Percentiles rank a stretch among this genome's conserved stretches.
These are phyloP conservation scores for Albizia julibrissin DNA, from an alignment of 306 rosid species.

Conservation along the genomic window DNA sequence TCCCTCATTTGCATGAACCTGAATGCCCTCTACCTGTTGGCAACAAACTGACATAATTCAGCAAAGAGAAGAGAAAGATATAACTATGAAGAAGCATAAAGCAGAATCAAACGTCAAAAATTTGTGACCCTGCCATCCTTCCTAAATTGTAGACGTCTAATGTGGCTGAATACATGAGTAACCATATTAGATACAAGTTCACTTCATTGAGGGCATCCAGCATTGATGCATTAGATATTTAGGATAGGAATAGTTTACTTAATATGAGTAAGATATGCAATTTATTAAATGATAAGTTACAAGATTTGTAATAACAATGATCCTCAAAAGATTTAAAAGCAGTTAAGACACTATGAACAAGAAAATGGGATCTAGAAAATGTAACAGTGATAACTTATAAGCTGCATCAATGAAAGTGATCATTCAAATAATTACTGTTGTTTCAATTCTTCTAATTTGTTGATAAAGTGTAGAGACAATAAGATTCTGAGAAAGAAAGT, in stretches of 20 bases:
- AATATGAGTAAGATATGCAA: not conserved
- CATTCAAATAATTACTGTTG: not conserved
- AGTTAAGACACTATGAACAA: not conserved
- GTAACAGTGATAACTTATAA: conserved; percentile 6
- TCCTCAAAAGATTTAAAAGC: conserved; percentile 6
- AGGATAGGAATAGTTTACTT: not conserved
- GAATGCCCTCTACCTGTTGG: conserved; percentile 85
- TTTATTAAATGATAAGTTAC: not conserved
- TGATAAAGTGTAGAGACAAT: not conserved
- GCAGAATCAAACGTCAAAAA: conserved; percentile 14
- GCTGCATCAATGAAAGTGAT: not conserved
- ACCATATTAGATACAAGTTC: not conserved
- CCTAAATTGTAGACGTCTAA: conserved; percentile 20
- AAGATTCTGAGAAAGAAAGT: not conserved
- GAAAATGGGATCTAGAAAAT: conserved; percentile 1
- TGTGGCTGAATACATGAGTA: conserved; percentile 9
- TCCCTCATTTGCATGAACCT: conserved; percentile 92
- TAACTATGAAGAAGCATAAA: conserved; percentile 22
- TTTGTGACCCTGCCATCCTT: not conserved
- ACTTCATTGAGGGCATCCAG: conserved; percentile 16
- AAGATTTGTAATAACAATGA: not conserved
- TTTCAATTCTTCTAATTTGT: conserved; percentile 11
- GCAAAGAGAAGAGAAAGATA: conserved; percentile 20
- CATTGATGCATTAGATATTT: conserved; percentile 2
- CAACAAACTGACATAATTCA: conserved; percentile 34